Evolutionary conservation across 1,139 yeast species (phyloP).

Genomic region (Pneumocystis carinii): DNA sequence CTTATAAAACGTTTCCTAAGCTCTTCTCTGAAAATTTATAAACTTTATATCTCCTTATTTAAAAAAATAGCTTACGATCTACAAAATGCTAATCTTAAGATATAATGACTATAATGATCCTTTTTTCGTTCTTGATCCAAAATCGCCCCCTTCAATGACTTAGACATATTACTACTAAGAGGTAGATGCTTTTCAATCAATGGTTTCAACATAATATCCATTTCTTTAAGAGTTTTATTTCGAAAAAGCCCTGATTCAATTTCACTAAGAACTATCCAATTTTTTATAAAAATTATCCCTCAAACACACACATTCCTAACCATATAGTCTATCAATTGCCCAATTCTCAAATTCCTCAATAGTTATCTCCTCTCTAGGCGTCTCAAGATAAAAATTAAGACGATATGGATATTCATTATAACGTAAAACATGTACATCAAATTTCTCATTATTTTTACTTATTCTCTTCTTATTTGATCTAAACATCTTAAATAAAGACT

Average conservation of each 20-base stretch:
- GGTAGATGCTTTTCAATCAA: constrained; percentile 53
- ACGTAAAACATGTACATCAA: constrained; percentile 27
- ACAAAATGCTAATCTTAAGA: constrained; percentile 76
- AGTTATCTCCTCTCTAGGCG: constrained; percentile 76
- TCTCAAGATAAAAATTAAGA: constrained; percentile 52
- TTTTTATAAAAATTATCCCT: neutral
- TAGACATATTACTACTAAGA: constrained; percentile 26
- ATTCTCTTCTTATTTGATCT: neutral
- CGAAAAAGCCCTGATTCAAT: constrained; percentile 63
- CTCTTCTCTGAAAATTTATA: constrained; percentile 35
- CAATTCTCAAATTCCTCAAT: constrained; percentile 83
- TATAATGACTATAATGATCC: constrained; percentile 85
- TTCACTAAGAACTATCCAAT: constrained; percentile 46
- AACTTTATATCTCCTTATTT: neutral
- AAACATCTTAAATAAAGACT: neutral
- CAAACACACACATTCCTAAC: constrained; percentile 2
- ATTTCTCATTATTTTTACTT: constrained; percentile 27
- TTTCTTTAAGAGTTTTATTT: constrained; percentile 49
- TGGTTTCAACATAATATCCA: constrained; percentile 51
- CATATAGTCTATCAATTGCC: constrained; percentile 81
- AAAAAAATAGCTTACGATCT: constrained; percentile 31
- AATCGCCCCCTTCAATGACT: constrained; percentile 15
- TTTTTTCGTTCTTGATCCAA: constrained; percentile 50
- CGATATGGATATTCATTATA: constrained; percentile 34
- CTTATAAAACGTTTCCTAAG: constrained; percentile 62